Base-by-base conservation (phyloP, 208 protist genomes). In the Leishmania mexicana region DNA sequence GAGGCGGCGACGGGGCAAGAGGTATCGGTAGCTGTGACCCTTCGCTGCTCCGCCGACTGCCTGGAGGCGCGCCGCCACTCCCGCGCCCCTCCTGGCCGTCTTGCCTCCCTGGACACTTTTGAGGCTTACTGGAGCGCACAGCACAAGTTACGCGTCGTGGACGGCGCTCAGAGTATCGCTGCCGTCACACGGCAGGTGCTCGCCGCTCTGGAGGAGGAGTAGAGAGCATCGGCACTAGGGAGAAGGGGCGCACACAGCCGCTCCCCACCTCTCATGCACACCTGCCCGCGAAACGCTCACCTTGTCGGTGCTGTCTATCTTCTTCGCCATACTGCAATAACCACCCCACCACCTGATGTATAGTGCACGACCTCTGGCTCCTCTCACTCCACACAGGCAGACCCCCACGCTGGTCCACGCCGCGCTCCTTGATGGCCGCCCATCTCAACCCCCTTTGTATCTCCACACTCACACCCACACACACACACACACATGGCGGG, bases 91-190 rank as follows among this genome's bases (percentile, higher is more conserved):
- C 28, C 75, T 54, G 75, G 38, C 28, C 11, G 60, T n/a, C 38
- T 53, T 54, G 60, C 31, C 28, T 78, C 75, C 40, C 81, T 78
- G 13, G 60, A 65, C 8, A 70, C 83, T 21, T 53, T 89, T 8
- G 77, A 81, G 42, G 85, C 89, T 78, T 91, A 81, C 75, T 89
- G 82, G 88, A 87, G 82, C 62, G 88, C 88, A 35, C 78, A 82
- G 78, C 65, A 80, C 31, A 87, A 76, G 74, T 74, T 89, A 1
- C 64, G 54, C 1, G 78, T 85, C 21, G 76, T 88, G 65, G 86
- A 91, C 72, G 88, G 81, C 45, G 35, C 58, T 3, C 60, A 76
- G 38, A 75, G 83, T 60, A 78, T 81, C 58, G 19, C 17, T 49
- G 73, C 81, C 70, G 60, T 80, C 51, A 75, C 53, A 7, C 62